Evolutionary conservation across 495 filamentous ascomycete species (phyloP).

Genomic region (Geopyxis carbonaria): DNA sequence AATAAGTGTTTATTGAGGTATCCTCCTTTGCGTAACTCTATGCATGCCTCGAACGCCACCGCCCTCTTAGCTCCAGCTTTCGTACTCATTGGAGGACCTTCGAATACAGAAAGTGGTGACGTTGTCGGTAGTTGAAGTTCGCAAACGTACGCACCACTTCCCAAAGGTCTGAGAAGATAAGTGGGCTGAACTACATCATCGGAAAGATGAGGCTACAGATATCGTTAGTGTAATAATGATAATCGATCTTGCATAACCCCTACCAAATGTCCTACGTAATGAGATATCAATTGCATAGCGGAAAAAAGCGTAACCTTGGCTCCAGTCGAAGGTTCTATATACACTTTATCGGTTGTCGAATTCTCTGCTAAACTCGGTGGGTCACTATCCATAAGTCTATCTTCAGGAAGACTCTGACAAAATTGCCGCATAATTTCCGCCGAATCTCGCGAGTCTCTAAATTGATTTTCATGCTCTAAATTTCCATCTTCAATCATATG

Average conservation of each 20-base stretch:
- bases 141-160: slow-evolving; percentile 45
- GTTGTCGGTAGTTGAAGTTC: slow-evolving; percentile 66
- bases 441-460: slow-evolving; percentile 15
- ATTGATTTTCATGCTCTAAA: slow-evolving; percentile 8
- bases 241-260: slow-evolving; percentile 18
- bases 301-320: slow-evolving; percentile 48
- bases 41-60: slow-evolving; percentile 73
- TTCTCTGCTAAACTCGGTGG: slow-evolving; percentile 22
- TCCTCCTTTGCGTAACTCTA: slow-evolving; percentile 45
- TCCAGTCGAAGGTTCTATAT: slow-evolving; percentile 47
- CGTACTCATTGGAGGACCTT: slow-evolving; percentile 41
- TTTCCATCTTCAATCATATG: slow-evolving; percentile 67
- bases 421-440: slow-evolving; percentile 51
- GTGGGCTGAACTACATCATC: slow-evolving; percentile 38
- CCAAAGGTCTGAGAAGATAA: slow-evolving; percentile 42
- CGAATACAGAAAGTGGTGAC: slow-evolving; percentile 50
- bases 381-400: slow-evolving; percentile 50
- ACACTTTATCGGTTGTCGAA: slow-evolving; percentile 31
- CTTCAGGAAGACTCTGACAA: slow-evolving; percentile 56
- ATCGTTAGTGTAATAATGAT: slow-evolving; percentile 2
- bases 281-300: slow-evolving; percentile 22
- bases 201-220: slow-evolving; percentile 40
- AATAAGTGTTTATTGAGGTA: slow-evolving; percentile 57
- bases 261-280: slow-evolving; percentile 43
- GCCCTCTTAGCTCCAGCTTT: slow-evolving; percentile 76